Base-by-base conservation (phyloP, 805 yeast species). In the Debaryomyces castellii region DNA sequence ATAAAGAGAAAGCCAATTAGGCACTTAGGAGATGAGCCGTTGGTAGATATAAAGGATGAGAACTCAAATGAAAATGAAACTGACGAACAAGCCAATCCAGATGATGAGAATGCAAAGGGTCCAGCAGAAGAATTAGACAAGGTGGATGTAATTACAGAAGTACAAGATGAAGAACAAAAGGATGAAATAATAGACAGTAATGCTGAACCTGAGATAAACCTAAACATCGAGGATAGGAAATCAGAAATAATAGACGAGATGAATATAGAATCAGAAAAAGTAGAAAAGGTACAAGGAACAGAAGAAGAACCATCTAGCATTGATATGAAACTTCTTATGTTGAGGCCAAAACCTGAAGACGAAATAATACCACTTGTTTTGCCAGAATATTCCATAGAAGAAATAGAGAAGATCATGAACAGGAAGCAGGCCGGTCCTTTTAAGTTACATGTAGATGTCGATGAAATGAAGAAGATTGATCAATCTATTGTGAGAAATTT, bases 1-100 rank as follows among this genome's bases (percentile, higher is more conserved):
- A 68, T 89, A 11, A 80, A 76, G 48, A 64, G 78, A 41, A 77
- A 71, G 51, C 73, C 77, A 3, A 74, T 82, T 17, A 52, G 43
- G 14, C 57, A 55, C 41, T 38, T 64, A 7, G 49, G 48, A 22
- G 49, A 43, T 2, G 43, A 40, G 32, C 35, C 17, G 23, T 37
- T 17, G n/a, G 43, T 5, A 35, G 20, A 14, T 22, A 16, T 37
- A 11, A 22, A 9, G 3, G 33, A 35, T 3, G 39, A 16, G 21
- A 21, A 8, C 2, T 21, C 44, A 3, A 25, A 34, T 22, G 30
- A 22, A 5, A n/a, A 22, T 22, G 18, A 12, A 4, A 10, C 14
- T 12, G 30, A 37, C 12, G 20, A 22, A 28, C 5, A 4, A 14
- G 20, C 5, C 5, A 27, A 6, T 8, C 3, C 17, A 5, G 24